phyloP scores from a whole-genome alignment of 345 rosid species.

The Heritiera littoralis region DNA sequence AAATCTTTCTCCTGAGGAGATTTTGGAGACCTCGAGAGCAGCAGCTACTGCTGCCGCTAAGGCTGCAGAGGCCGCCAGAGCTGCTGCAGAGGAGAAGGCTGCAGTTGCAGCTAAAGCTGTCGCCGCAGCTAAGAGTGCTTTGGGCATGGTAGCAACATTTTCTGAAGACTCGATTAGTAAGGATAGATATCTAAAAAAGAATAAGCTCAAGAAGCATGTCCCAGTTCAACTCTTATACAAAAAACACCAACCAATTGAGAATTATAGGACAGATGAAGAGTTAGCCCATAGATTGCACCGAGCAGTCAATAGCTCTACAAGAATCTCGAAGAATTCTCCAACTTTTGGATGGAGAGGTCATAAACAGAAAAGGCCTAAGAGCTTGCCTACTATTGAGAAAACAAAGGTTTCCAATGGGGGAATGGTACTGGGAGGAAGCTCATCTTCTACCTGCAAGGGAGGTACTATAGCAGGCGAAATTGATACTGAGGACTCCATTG shows the following conservation, averaged over 20 bases:
- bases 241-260: slow-evolving; percentile 50
- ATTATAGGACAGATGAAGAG: slow-evolving; percentile 59
- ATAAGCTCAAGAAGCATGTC: slow-evolving; percentile 89
- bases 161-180: slow-evolving; percentile 50
- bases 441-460: slow-evolving; percentile 46
- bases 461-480: slow-evolving; percentile 42
- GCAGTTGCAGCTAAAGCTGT: slow-evolving; percentile 70
- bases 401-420: slow-evolving; percentile 37
- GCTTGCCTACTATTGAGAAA: slow-evolving; percentile 37
- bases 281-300: slow-evolving; percentile 72
- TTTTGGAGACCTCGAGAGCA: slow-evolving; percentile 60
- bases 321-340: slow-evolving; percentile 59
- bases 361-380: slow-evolving; percentile 58
- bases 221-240: slow-evolving; percentile 82
- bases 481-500: slow-evolving; percentile 60
- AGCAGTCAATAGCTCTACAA: slow-evolving; percentile 72
- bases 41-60: slow-evolving; percentile 55
- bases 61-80: slow-evolving; percentile 75
- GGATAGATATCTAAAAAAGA: slow-evolving; percentile 55
- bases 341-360: slow-evolving; percentile 53
- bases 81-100: slow-evolving; percentile 82
- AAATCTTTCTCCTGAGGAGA: slow-evolving; percentile 60
- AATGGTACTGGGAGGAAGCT: slow-evolving; percentile 29
- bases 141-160: slow-evolving; percentile 68
- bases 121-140: slow-evolving; percentile 73